Evolutionary conservation across 179 eudicot species (phyloP), one percentile per base, ranked within the genome.

Genomic region (Actinidia arguta): DNA sequence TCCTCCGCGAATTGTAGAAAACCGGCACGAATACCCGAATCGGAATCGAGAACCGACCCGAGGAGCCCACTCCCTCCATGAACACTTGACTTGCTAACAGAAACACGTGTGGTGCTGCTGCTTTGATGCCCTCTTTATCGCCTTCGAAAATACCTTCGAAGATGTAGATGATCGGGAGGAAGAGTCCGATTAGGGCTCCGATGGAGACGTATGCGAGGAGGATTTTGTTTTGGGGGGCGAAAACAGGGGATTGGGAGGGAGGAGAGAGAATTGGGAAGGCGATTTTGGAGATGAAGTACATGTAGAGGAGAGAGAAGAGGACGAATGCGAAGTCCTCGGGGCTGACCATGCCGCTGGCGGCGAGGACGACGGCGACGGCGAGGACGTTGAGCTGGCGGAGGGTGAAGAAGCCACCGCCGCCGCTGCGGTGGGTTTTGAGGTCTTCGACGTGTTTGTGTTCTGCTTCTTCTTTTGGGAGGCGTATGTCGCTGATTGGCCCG

Each of bases 71-170:
- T 36, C 99, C 99, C 79, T 96, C 98, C 92, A 96, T 90, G 75
- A 93, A 89, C 3, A 94, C 89, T 50, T 94, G 99, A 84, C 93
- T 87, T 4, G 94, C 87, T 5, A 96, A 84, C 7, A 96, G 82
- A 67, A 96, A 96, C 1, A 96, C 86, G 71, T 93, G 98, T 0
- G 99, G 95, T 7, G 89, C 93, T 0, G 99, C 97, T 8, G 74
- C 74, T 42, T 70, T 70, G 51, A 70, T 70, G 4, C 95, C 95
- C 11, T 91, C 92, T 77, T 87, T 91, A 25, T 94, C 94, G 2
- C 96, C 96, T 46, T 82, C 86, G 20, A 85, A 55, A 1, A 96
- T 71, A 0, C 94, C 97, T 55, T 86, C 90, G 52, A 91, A 79
- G 12, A 96, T 87, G 86, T 92, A 93, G 0, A 83, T 83, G 13